Evolutionary conservation across 1,139 yeast species (phyloP).

Genomic region (Saccharomyces hybrid): DNA sequence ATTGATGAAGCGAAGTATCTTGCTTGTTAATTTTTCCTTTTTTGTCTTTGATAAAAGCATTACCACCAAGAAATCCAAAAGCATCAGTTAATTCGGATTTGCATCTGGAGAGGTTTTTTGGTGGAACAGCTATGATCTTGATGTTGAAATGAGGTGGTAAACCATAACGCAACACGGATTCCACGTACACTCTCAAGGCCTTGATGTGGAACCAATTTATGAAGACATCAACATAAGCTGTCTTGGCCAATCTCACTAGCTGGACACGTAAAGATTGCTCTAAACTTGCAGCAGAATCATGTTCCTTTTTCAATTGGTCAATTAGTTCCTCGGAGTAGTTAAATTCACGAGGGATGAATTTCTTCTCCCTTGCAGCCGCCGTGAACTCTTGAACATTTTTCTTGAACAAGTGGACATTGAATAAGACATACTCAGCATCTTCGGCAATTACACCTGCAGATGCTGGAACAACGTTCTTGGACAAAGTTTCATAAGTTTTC

Average conservation of each 20-base stretch:
- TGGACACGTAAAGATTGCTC: conserved; percentile 75
- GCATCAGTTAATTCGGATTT: conserved; percentile 61
- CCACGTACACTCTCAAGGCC: conserved; percentile 52
- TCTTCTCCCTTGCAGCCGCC: conserved; percentile 67
- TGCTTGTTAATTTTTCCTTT: conserved; percentile 52
- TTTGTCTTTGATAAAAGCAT: conserved; percentile 60
- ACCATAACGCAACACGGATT: conserved; percentile 83
- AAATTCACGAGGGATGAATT: conserved; percentile 92
- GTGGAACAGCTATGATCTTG: conserved; percentile 36
- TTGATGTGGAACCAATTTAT: conserved; percentile 87
- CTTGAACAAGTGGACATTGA: conserved; percentile 76
- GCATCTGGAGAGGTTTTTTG: conserved; percentile 45
- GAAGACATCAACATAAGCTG: conserved; percentile 81
- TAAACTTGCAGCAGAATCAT: conserved; percentile 61
- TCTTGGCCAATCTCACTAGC: conserved; percentile 68
- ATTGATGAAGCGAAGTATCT: conserved; percentile 66
- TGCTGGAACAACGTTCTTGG: conserved; percentile 84
- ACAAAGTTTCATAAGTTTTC: conserved; percentile 63
- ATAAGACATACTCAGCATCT: conserved; percentile 69
- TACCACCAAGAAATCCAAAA: conserved; percentile 87
- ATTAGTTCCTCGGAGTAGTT: conserved; percentile 73
- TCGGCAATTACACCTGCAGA: conserved; percentile 62
- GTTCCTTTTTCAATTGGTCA: conserved; percentile 68
- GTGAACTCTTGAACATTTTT: conserved; percentile 67
- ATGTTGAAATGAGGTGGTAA: conserved; percentile 87